Evolutionary conservation across 2,329 filamentous ascomycete genomes (phyloP), one percentile per base, ranked within the genome.

Genomic region (Colletotrichum sp.): DNA sequence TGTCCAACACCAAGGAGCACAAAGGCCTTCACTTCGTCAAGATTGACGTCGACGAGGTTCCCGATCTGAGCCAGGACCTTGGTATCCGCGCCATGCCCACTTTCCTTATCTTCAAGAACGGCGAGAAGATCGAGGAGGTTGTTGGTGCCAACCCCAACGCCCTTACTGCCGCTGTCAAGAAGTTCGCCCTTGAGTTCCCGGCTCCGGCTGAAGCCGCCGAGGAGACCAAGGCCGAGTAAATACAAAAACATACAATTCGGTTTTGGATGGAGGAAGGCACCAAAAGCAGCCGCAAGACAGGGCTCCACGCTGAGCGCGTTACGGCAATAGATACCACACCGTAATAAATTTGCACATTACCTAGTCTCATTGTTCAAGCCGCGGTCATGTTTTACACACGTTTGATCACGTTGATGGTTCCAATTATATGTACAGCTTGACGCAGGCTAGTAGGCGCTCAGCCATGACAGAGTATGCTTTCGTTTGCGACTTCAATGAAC

Each of bases 41-140:
- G 91, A 89, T 98, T 83, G 96, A 98, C 85, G 96, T 98, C 80
- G 96, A 98, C 85, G 89, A 95, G 78, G 88, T 96, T 55, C 88
- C 93, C 79, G 92, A 94, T 2, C 90, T 98, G 66, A 92, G 94
- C 36, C 90, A 93, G 81, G 92, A 97, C 83, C 92, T 97, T 78
- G 92, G 91, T 78, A 91, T 98, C 84, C 92, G 94, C 80, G 96
- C 96, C 83, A 98, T 98, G 96, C 96, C 96, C 71, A 97, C 95
- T 32, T 98, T 98, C 88, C 82, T 94, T 72, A 85, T 97, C 82
- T 98, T 96, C 91, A 94, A 95, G 90, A 85, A 93, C 79, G 95
- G 94, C 78, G 84, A 95, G 84, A 94, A 94, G 89, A 85, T 92
- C 43, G 88, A 86, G 58, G 93, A 95, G 86, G 87, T 98, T 74